phyloP scores from a whole-genome alignment of 768 basidiomycete species.

The Suillus sp. region DNA sequence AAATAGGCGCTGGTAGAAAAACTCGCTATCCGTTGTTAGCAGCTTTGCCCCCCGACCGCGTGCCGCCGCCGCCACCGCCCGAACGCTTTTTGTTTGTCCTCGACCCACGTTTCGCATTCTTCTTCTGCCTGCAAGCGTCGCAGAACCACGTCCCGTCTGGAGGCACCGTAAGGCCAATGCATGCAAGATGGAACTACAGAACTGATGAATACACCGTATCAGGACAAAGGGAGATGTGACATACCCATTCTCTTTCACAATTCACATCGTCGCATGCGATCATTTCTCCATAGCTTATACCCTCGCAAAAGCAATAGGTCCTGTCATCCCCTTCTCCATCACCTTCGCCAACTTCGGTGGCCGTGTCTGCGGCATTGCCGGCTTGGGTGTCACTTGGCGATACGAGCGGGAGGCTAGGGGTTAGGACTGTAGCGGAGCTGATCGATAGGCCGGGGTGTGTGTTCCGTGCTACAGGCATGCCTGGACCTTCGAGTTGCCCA shows the following conservation, averaged over 20 bases:
- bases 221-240: constrained; percentile 30
- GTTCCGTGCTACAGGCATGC: constrained; percentile 68
- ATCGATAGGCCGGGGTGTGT: constrained; percentile 28
- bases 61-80: constrained; percentile 22
- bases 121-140: constrained; percentile 60
- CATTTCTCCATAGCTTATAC: constrained; percentile 91
- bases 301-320: constrained; percentile 84
- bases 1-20: not conserved
- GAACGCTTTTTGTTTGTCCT: constrained; percentile 56
- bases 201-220: constrained; percentile 15
- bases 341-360: constrained; percentile 46
- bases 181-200: constrained; percentile 75
- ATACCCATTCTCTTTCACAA: constrained; percentile 90
- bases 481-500: constrained; percentile 71
- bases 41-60: constrained; percentile 33
- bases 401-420: constrained; percentile 24
- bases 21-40: constrained; percentile 31
- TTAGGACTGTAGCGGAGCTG: constrained; percentile 27
- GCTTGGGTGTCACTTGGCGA: constrained; percentile 36
- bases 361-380: constrained; percentile 40
- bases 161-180: constrained; percentile 64
- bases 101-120: constrained; percentile 50
- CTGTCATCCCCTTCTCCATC: constrained; percentile 63
- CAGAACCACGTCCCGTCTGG: constrained; percentile 82
- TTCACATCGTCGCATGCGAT: constrained; percentile 85